phyloP scores from a whole-genome alignment of 768 basidiomycete species.

The Agrocybe pediades region DNA sequence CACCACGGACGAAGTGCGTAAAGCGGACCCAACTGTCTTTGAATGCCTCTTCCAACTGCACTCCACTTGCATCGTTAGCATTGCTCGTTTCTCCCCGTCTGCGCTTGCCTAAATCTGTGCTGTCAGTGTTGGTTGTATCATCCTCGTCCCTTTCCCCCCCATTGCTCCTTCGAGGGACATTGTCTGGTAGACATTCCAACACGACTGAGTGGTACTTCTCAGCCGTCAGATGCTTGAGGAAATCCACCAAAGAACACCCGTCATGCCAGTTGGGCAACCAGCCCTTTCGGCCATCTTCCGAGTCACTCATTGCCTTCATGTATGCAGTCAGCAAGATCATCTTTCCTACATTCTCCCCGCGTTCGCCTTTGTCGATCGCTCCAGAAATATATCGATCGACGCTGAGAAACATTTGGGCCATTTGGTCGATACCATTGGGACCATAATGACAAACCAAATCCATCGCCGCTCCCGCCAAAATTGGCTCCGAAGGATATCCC shows the following conservation, averaged over 20 bases:
- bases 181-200: conserved; percentile 23
- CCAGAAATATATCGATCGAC: neutral
- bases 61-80: neutral
- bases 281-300: neutral
- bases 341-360: conserved; percentile 24
- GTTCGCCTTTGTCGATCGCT: conserved; percentile 17
- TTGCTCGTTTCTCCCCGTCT: too few relatives aligned
- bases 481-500: conserved; percentile 33
- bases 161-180: too few relatives aligned
- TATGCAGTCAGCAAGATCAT: conserved; percentile 24
- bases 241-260: conserved; percentile 18
- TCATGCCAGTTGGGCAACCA: conserved; percentile 8
- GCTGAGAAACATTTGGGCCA: neutral
- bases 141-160: too few relatives aligned
- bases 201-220: conserved; percentile 2
- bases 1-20: conserved; percentile 29
- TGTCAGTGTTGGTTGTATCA: too few relatives aligned
- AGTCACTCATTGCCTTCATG: conserved; percentile 16
- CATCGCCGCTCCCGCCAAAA: conserved; percentile 33
- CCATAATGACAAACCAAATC: neutral
- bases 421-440: neutral
- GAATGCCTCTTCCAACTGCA: conserved; percentile 18
- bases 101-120: too few relatives aligned
- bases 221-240: conserved; percentile 2
- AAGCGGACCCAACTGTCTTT: conserved; percentile 25